Evolutionary conservation across 768 basidiomycete genomes (phyloP), one percentile per base, ranked within the genome.

Genomic region (Brasilioporus rufonigricans): DNA sequence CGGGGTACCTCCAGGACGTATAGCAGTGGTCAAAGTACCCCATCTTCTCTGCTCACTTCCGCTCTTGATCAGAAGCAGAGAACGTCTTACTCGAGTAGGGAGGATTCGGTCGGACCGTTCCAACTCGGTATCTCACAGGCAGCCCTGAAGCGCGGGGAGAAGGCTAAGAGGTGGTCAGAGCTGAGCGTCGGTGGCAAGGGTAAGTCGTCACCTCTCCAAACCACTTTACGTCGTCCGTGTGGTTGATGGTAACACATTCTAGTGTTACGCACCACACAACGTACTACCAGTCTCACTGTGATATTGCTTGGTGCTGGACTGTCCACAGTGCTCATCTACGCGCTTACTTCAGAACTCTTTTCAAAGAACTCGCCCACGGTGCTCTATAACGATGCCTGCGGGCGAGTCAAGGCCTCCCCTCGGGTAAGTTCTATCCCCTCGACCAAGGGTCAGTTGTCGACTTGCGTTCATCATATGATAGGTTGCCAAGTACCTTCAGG

Each of bases 281-380:
- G 82, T 45, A 79, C 79, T 50, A 73, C 79, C 7, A 83, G 79
- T 57, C 58, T 82, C 23, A 72, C 76, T 9, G 80, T 84, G 39
- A 82, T 83, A 52, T 65, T 93, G 18, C 72, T 91, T 29, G 91
- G 91, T n/a, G 91, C 90, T 5, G 87, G 89, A 18, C 74, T 93
- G 24, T 89, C 89, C 29, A 80, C 81, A 8, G 78, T 93, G 36
- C 79, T 93, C 33, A 72, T 69, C 24, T 93, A 92, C 65, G 88
- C 88, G 21, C 77, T 93, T 31, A 86, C 87, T 16, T 86, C 91
- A 8, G 91, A 93, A 65, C 75, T 93, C 8, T 91, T 92, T 68
- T 91, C 91, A n/a, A 84, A 81, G 67, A 93, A 93, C 67, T 92
- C 90, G 26, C 88, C 91, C 6, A 91, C 91, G 5, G 88, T 90